These are phyloP conservation scores for Solanum dulcamara DNA, from an alignment of 257 asterid genomes.

Conservation along the genomic window DNA sequence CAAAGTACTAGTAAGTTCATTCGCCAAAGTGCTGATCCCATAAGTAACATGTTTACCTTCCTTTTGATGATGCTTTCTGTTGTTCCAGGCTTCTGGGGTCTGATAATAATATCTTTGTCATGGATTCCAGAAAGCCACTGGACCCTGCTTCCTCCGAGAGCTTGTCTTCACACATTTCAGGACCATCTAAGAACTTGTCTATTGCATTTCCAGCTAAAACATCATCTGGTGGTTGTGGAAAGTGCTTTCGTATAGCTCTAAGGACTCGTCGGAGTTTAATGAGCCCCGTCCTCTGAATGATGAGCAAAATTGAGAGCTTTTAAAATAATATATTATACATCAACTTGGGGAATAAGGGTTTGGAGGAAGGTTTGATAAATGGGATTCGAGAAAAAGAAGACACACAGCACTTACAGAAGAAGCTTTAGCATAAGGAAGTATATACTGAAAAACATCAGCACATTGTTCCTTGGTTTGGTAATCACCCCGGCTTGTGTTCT, in stretches of 20 bases:
- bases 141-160: conserved; percentile 83
- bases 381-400: conserved; percentile 1
- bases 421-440: conserved; percentile 92
- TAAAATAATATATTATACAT: not conserved
- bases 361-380: not conserved
- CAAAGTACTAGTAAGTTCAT: not conserved
- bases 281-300: conserved; percentile 70
- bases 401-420: conserved; percentile 62
- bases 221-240: conserved; percentile 82
- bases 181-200: conserved; percentile 84
- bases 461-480: conserved; percentile 98
- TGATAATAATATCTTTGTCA: conserved; percentile 45
- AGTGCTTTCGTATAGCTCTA: conserved; percentile 90
- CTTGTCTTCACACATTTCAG: conserved; percentile 77
- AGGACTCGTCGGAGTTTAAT: conserved; percentile 79
- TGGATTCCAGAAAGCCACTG: conserved; percentile 58
- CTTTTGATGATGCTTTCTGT: conserved; percentile 34
- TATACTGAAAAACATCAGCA: conserved; percentile 88
- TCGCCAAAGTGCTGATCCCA: not conserved
- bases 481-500: conserved; percentile 89
- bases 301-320: conserved; percentile 6
- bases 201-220: conserved; percentile 76
- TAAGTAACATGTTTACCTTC: conserved; percentile 33
- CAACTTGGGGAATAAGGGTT: not conserved
- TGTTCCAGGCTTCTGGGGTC: conserved; percentile 43